Base-by-base conservation (phyloP, 108 stramenopile genomes). In the Mayamaea pseudoterrestris region DNA sequence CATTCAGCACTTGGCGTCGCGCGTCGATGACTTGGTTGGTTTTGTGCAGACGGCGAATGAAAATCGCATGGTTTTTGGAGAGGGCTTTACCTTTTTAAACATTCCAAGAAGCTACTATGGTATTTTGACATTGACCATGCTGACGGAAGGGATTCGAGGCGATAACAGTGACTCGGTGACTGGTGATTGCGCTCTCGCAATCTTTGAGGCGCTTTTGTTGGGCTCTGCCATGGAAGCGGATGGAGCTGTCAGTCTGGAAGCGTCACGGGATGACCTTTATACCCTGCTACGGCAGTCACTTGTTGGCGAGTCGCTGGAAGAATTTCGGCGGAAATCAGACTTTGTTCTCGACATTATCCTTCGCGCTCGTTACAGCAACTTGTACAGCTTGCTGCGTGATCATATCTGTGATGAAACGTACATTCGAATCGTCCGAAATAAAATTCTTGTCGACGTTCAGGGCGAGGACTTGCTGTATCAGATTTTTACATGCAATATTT, bases 21-120 rank as follows among this genome's bases (percentile, higher is more conserved):
- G 91, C 39, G 87, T 93, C 1, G 75, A 66, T 14, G 65, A 89
- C 51, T 69, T 93, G 34, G 57, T 80, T 2, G 60, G 60, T 9
- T 86, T 93, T 60, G 81, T 89, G 14, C 76, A 82, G 44, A 59
- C 61, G 27, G 87, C 75, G 7, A 93, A 93, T 52, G 71, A 84
- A 28, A 47, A 50, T 30, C 67, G 88, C 28, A 61, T 70, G 40
- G 58, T 78, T 16, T 78, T 78, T 40, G 75, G 75, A 26, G 88
- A 89, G 61, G 83, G 91, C 1, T 82, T 93, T 52, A 79, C 77
- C 0, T 93, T 93, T 50, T 63, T 93, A 12, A 68, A 63, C 23
- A 88, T 93, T 44, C 91, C 91, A 20, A 55, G 83, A 18, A 66
- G 68, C 28, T 93, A 93, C 61, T 93, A 93, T 47, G 91, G 91